A percentile compares a stretch with the other conserved stretches of the same genome.
Conservation (phyloP, 2,329 filamentous ascomycete genomes). For the Huntiella omanensis region DNA sequence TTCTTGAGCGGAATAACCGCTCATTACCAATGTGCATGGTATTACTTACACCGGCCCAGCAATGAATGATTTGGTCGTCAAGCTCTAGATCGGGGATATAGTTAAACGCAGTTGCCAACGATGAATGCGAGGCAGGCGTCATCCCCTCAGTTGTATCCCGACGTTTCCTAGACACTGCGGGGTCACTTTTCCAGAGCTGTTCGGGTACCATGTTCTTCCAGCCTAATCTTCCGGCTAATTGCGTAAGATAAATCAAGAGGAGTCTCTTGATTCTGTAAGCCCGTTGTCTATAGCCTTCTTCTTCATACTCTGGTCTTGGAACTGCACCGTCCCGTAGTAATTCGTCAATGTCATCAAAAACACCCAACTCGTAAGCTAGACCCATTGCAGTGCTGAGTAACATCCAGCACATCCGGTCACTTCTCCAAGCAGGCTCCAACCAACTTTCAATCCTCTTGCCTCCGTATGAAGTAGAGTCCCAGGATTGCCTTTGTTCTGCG, state of each 20-base stretch:
- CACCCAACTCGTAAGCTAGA: constrained; percentile 79
- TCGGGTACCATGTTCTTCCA: constrained; percentile 87
- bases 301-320: constrained; percentile 47
- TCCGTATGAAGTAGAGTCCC: constrained; percentile 30
- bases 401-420: constrained; percentile 97
- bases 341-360: constrained; percentile 81
- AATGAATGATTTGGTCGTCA: constrained; percentile 57
- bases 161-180: constrained; percentile 32
- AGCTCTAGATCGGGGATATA: constrained; percentile 49
- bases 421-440: constrained; percentile 89
- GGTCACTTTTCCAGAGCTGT: constrained; percentile 37
- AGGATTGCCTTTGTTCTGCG: constrained; percentile 14
- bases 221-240: constrained; percentile 80
- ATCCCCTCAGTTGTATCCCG: constrained; percentile 31
- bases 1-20: constrained; percentile 67
- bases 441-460: constrained; percentile 82
- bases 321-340: constrained; percentile 39
- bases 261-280: constrained; percentile 69
- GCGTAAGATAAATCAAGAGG: constrained; percentile 76
- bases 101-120: constrained; percentile 39
- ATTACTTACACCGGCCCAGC: constrained; percentile 85
- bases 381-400: constrained; percentile 78
- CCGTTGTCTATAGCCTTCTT: constrained; percentile 58
- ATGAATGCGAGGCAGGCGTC: constrained; percentile 42
- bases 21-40: constrained; percentile 86